phyloP scores from a whole-genome alignment of 306 rosid genomes.

The Gleditsia sinensis region DNA sequence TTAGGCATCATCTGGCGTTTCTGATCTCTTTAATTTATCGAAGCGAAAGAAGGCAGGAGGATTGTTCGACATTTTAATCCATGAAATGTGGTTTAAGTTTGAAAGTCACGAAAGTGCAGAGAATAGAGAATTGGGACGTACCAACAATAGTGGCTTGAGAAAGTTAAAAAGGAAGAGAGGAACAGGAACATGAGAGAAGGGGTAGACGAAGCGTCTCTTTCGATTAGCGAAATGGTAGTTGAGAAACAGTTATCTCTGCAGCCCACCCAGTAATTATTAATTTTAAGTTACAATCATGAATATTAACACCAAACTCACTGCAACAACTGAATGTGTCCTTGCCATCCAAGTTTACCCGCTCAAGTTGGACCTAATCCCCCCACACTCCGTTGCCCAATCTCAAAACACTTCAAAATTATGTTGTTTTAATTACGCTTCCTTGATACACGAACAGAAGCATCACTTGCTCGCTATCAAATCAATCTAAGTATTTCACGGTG shows the following conservation, averaged over 20 bases:
- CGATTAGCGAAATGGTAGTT: conserved; percentile 57
- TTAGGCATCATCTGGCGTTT: no score
- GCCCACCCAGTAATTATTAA: conserved; percentile 5
- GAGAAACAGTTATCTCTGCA: conserved; percentile 48
- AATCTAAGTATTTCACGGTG: no score
- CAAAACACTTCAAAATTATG: no score
- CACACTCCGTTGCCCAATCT: neutral
- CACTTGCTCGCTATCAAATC: no score
- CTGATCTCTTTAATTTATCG: no score
- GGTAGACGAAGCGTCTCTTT: conserved; percentile 53
- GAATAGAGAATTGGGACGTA: neutral
- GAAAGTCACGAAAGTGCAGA: conserved; percentile 40
- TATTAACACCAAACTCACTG: conserved; percentile 28
- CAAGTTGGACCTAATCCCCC: neutral
- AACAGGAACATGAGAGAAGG: no score
- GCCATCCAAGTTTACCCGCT: conserved; percentile 28
- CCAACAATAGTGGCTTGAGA: conserved; percentile 25
- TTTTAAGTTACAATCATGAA: conserved; percentile 30
- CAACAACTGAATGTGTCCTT: conserved; percentile 23
- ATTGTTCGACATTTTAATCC: neutral
- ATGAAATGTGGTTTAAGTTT: conserved; percentile 31
- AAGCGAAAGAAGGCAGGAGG: neutral
- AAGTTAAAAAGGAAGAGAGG: conserved; percentile 28
- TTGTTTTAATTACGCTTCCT: neutral
- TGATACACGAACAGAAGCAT: no score